These are phyloP conservation scores for Phanerochaete carnosa DNA, from an alignment of 768 basidiomycete species.

Conservation along the genomic window DNA sequence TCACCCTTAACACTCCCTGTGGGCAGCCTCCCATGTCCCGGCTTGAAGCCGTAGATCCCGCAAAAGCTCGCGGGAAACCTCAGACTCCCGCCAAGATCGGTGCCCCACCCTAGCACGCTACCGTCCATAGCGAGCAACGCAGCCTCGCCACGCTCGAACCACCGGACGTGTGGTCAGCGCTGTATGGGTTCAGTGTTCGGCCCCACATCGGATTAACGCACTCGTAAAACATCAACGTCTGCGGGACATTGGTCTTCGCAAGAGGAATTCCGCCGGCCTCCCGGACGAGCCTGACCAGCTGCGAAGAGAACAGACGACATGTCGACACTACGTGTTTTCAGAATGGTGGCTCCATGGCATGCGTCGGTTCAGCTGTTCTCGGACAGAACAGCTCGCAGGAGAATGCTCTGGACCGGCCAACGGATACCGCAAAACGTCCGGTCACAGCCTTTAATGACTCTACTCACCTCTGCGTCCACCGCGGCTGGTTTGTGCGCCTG, in stretches of 20 bases:
- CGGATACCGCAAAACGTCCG: no score
- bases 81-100: conserved; percentile 81
- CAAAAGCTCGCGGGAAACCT: conserved; percentile 80
- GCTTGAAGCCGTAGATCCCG: conserved; percentile 78
- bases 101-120: conserved; percentile 76
- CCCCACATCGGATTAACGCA: conserved; percentile 81
- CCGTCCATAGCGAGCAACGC: conserved; percentile 79
- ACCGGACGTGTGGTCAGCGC: conserved; percentile 42
- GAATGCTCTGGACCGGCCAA: no score
- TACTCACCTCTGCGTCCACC: no score
- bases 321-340: background rate
- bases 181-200: conserved; percentile 66
- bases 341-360: background rate
- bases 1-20: conserved; percentile 12
- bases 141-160: conserved; percentile 81
- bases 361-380: background rate
- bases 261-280: conserved; percentile 78
- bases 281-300: conserved; percentile 57
- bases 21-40: conserved; percentile 51
- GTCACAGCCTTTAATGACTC: no score
- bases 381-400: no score
- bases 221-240: conserved; percentile 83
- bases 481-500: no score
- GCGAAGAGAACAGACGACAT: background rate
- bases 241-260: conserved; percentile 90